phyloP scores from a whole-genome alignment of 331 rosid species.

The Quercus phellos region DNA sequence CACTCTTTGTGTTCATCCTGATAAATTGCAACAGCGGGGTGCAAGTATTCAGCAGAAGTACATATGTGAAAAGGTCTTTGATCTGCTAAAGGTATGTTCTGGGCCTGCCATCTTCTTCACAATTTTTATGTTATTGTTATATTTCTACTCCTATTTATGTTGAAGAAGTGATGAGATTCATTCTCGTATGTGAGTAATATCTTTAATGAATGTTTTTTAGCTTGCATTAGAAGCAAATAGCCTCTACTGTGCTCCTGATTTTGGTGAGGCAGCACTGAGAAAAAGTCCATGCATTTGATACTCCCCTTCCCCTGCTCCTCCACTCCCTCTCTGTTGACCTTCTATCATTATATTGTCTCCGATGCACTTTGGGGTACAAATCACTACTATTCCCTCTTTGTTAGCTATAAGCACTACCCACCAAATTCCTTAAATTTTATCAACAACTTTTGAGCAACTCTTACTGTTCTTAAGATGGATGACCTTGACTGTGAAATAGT shows the following conservation, averaged over 20 bases:
- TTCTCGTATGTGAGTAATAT: neutral
- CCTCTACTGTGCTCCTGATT: neutral
- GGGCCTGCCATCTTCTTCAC: conserved; percentile 2
- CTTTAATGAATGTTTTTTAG: neutral
- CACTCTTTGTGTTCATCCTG: conserved; percentile 83
- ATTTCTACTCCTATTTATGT: neutral
- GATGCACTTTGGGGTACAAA: too few relatives aligned
- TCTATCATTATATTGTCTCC: too few relatives aligned
- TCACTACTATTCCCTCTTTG: too few relatives aligned
- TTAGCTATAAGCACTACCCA: too few relatives aligned
- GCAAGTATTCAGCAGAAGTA: conserved; percentile 79
- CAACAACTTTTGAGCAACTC: too few relatives aligned
- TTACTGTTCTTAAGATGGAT: too few relatives aligned
- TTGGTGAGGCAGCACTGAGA: neutral
- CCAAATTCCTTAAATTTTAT: too few relatives aligned
- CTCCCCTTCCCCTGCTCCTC: neutral
- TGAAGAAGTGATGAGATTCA: neutral
- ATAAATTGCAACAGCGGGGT: conserved; percentile 80
- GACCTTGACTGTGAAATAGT: too few relatives aligned
- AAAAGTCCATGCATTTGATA: neutral
- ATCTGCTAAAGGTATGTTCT: conserved; percentile 75
- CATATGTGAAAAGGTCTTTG: conserved; percentile 79
- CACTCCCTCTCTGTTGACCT: too few relatives aligned
- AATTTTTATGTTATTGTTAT: neutral
- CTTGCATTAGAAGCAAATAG: neutral